phyloP scores from a whole-genome alignment of 768 basidiomycete species.

The Suillus variegatus region DNA sequence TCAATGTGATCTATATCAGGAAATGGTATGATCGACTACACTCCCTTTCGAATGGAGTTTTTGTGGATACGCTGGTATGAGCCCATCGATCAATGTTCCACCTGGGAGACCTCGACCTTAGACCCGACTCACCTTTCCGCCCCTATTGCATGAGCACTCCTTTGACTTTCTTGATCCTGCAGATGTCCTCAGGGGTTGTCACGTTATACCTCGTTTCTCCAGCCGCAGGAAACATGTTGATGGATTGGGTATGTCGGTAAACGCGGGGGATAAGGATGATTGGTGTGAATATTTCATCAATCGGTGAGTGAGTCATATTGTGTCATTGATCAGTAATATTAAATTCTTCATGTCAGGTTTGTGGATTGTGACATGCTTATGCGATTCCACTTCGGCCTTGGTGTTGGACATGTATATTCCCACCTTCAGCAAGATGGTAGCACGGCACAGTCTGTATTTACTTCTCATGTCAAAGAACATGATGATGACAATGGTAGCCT shows the following conservation, averaged over 20 bases:
- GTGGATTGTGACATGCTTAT: constrained; percentile 4
- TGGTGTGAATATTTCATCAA: background rate
- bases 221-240: background rate
- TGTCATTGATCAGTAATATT: background rate
- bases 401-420: background rate
- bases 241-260: background rate
- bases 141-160: background rate
- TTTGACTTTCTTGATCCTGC: constrained; percentile 8
- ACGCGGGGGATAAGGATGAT: background rate
- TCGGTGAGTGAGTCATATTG: background rate
- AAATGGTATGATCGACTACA: background rate
- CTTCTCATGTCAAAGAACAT: too few species aligned
- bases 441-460: too few species aligned
- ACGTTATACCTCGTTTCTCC: constrained; percentile 6
- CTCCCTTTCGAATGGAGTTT: background rate
- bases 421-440: background rate
- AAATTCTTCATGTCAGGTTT: background rate
- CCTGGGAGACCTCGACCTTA: background rate
- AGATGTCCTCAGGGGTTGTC: background rate
- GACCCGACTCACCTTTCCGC: background rate
- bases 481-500: too few species aligned
- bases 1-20: background rate
- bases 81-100: background rate
- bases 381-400: background rate
- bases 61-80: constrained; percentile 6